phyloP scores from a whole-genome alignment of 2,329 filamentous ascomycete species.

The Endothia cerciana region DNA sequence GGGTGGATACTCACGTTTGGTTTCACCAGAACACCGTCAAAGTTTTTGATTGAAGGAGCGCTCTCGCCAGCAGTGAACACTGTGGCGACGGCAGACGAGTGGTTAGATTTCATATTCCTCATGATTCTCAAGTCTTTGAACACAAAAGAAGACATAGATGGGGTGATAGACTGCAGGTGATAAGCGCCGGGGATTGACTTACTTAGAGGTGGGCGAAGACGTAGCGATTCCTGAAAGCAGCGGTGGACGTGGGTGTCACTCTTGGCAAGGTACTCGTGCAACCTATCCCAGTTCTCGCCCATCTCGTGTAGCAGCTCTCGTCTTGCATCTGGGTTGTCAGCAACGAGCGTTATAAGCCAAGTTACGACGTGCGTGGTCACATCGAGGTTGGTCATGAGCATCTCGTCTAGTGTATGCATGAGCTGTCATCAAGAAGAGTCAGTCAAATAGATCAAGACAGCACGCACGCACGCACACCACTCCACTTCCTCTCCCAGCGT shows the following conservation, averaged over 20 bases:
- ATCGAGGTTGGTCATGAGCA: slow-evolving; percentile 17
- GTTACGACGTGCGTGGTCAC: slow-evolving; percentile 10
- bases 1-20: background rate
- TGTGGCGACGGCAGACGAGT: too few species aligned
- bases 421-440: background rate
- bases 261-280: slow-evolving; percentile 3
- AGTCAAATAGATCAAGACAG: too few species aligned
- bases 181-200: too few species aligned
- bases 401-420: slow-evolving; percentile 11
- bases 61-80: slow-evolving; percentile 5
- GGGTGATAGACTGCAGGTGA: too few species aligned
- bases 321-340: background rate
- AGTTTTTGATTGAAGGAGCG: slow-evolving; percentile 13
- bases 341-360: slow-evolving; percentile 16
- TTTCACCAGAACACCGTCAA: slow-evolving; percentile 11
- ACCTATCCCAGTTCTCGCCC: background rate
- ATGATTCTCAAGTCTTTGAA: too few species aligned
- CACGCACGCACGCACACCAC: too few species aligned
- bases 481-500: too few species aligned
- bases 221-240: slow-evolving; percentile 4
- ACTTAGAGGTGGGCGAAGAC: background rate
- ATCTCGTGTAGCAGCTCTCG: background rate
- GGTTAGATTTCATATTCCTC: background rate
- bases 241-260: slow-evolving; percentile 9
- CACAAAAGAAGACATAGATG: too few species aligned